phyloP scores from a whole-genome alignment of 805 yeast species.

The Myxozyma mucilagina region DNA sequence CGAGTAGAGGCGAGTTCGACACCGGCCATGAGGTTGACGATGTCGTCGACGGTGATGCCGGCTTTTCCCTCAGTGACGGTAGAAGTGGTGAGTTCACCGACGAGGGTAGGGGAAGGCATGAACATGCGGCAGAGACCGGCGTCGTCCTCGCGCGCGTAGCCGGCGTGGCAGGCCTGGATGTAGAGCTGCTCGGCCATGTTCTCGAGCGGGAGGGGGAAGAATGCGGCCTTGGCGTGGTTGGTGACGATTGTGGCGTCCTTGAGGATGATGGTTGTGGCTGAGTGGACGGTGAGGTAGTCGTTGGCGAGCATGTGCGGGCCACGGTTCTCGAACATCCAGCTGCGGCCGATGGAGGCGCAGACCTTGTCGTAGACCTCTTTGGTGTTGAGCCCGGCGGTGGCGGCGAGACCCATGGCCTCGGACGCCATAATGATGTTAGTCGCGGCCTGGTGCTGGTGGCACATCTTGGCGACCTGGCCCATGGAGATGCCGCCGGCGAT shows the following conservation, averaged over 20 bases:
- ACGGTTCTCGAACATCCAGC: slow-evolving; percentile 27
- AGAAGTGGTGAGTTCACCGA: slow-evolving; percentile 11
- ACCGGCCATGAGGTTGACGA: slow-evolving; percentile 23
- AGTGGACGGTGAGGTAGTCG: slow-evolving; percentile 25
- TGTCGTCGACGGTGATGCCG: slow-evolving; percentile 23
- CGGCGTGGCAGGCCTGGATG: slow-evolving; percentile 9
- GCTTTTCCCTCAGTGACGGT: slow-evolving; percentile 12
- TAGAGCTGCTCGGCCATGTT: slow-evolving; percentile 25
- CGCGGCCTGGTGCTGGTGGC: slow-evolving; percentile 25
- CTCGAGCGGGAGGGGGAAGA: slow-evolving; percentile 20
- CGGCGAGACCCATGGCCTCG: slow-evolving; percentile 28
- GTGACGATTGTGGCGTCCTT: slow-evolving; percentile 23
- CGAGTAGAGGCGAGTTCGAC: slow-evolving; percentile 24
- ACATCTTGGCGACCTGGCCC: slow-evolving; percentile 28
- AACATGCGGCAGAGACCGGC: slow-evolving; percentile 26
- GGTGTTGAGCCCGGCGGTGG: slow-evolving; percentile 25
- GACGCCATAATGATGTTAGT: slow-evolving; percentile 27
- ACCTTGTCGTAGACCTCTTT: slow-evolving; percentile 16
- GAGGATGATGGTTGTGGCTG: slow-evolving; percentile 25
- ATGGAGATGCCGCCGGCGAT: slow-evolving; percentile 24
- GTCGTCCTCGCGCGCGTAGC: slow-evolving; percentile 20
- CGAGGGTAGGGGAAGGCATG: slow-evolving; percentile 16
- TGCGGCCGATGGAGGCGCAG: slow-evolving; percentile 12
- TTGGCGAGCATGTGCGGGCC: slow-evolving; percentile 24
- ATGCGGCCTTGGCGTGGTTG: slow-evolving; percentile 14